phyloP scores from a whole-genome alignment of 768 basidiomycete species.

The Fibroporia radiculosa region DNA sequence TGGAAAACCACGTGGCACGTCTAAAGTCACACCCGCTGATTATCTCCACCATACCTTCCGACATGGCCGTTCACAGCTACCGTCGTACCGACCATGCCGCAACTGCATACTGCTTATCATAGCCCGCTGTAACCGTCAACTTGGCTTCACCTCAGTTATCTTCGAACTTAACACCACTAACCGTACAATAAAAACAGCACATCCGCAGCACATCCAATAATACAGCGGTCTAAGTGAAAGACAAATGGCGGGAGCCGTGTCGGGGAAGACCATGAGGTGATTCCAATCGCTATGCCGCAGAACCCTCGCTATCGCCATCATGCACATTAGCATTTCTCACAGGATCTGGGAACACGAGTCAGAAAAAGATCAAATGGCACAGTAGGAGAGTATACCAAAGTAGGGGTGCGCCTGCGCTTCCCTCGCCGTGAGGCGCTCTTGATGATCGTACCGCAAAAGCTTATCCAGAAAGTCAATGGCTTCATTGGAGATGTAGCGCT shows the following conservation, averaged over 20 bases:
- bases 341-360: slow-evolving; percentile 42
- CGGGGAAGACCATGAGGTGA: background rate
- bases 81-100: too few species aligned
- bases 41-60: too few species aligned
- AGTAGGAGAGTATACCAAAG: slow-evolving; percentile 50
- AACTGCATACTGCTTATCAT: too few species aligned
- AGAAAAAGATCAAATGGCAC: slow-evolving; percentile 11
- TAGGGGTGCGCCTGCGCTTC: slow-evolving; percentile 93
- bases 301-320: slow-evolving; percentile 59
- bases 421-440: slow-evolving; percentile 89
- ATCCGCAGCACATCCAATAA: slow-evolving; percentile 3
- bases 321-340: slow-evolving; percentile 48
- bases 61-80: too few species aligned
- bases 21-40: too few species aligned
- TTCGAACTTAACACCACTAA: slow-evolving; percentile 1
- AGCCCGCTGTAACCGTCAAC: too few species aligned
- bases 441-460: slow-evolving; percentile 93
- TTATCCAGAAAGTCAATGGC: slow-evolving; percentile 96
- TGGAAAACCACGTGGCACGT: too few species aligned
- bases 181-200: slow-evolving; percentile 4
- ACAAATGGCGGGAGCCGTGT: background rate
- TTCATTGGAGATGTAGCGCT: slow-evolving; percentile 93
- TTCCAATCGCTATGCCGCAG: slow-evolving; percentile 26
- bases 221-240: slow-evolving; percentile 4
- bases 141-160: background rate